Percentiles rank a stretch among this genome's conserved stretches.
phyloP scores from a whole-genome alignment of 1,139 yeast species.

The Eremothecium coryli region DNA sequence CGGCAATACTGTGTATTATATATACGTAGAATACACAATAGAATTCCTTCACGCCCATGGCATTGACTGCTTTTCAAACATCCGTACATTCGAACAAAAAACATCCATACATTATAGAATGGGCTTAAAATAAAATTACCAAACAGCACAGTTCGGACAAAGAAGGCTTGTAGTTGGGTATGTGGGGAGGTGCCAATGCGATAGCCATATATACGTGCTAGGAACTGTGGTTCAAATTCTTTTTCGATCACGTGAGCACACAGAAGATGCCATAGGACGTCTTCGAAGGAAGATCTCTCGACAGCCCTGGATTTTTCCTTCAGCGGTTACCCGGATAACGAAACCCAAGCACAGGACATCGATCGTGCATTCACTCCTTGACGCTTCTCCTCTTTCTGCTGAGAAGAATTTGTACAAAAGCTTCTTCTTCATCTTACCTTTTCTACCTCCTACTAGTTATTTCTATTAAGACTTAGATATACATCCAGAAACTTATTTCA shows the following conservation, averaged over 20 bases:
- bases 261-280: slow-evolving; percentile 1
- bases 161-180: no score
- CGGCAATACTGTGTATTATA: no score
- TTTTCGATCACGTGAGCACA: slow-evolving; percentile 3
- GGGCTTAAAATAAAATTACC: no score
- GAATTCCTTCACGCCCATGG: no score
- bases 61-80: no score
- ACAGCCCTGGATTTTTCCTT: slow-evolving; percentile 3
- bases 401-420: slow-evolving; percentile 1
- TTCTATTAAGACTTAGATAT: slow-evolving; percentile 9
- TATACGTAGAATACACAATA: no score
- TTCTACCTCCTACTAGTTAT: slow-evolving; percentile 9
- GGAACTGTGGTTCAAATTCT: no score
- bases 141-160: no score
- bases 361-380: background rate
- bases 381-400: no score
- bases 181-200: no score
- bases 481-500: slow-evolving; percentile 14
- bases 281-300: no score
- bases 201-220: no score
- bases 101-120: slow-evolving; percentile 1
- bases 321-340: background rate
- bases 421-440: background rate
- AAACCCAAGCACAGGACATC: slow-evolving; percentile 1
- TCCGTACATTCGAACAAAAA: slow-evolving; percentile 1